phyloP scores from a whole-genome alignment of 2,329 filamentous ascomycete genomes.

The Claviceps sorghi region DNA sequence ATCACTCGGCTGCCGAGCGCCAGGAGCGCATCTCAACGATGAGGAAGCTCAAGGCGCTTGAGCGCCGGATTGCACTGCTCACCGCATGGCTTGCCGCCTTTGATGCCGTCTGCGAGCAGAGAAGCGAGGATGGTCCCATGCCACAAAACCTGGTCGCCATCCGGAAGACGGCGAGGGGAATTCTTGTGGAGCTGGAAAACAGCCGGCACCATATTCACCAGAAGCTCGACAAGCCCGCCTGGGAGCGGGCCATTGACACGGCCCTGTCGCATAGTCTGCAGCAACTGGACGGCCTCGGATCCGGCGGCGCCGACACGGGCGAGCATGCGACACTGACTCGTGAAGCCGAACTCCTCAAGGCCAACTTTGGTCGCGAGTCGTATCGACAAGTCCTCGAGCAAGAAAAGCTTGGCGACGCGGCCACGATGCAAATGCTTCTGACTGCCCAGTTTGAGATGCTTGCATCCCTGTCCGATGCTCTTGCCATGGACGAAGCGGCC shows the following conservation, averaged over 20 bases:
- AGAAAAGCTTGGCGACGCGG: conserved; percentile 66
- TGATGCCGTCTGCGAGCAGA: conserved; percentile 61
- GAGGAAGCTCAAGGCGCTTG: conserved; percentile 69
- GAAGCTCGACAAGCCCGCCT: conserved; percentile 62
- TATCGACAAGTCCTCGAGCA: conserved; percentile 66
- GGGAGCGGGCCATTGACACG: conserved; percentile 77
- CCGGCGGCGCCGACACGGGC: conserved; percentile 27
- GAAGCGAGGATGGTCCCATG: conserved; percentile 38
- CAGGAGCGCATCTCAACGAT: conserved; percentile 65
- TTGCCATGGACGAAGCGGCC: conserved; percentile 69
- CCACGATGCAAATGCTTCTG: conserved; percentile 67
- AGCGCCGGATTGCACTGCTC: conserved; percentile 73
- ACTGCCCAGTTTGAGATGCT: conserved; percentile 88
- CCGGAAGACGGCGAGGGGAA: conserved; percentile 77
- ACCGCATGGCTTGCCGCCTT: conserved; percentile 89
- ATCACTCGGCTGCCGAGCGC: conserved; percentile 62
- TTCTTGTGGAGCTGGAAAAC: conserved; percentile 75
- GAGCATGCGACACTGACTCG: conserved; percentile 60
- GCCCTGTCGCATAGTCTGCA: conserved; percentile 73
- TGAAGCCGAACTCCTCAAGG: conserved; percentile 76
- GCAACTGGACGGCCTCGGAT: conserved; percentile 50
- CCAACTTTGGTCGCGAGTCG: conserved; percentile 67
- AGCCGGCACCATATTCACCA: conserved; percentile 87
- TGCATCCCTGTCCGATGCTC: conserved; percentile 64
- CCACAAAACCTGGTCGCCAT: conserved; percentile 57